phyloP scores from a whole-genome alignment of 176 grass and related monocot genomes.

The Microstegium vimineum region DNA sequence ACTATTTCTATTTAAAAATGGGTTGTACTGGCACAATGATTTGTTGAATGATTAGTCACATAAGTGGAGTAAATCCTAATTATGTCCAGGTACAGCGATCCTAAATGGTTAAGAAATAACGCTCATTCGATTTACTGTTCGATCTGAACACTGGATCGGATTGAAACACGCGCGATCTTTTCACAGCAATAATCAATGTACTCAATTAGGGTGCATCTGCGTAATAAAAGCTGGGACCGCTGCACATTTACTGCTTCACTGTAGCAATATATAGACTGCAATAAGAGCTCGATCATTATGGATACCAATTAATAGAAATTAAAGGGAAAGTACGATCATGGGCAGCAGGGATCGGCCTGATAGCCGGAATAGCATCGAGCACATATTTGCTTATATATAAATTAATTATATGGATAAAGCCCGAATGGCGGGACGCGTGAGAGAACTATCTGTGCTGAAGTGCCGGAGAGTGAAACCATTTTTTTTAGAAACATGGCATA shows the following conservation, averaged over 20 bases:
- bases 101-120: not conserved
- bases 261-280: not conserved
- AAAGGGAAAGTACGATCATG: slow-evolving; percentile 25
- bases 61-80: not conserved
- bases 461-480: no score
- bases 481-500: no score
- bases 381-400: no score
- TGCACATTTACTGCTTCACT: slow-evolving; percentile 9
- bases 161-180: slow-evolving; percentile 26
- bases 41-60: not conserved
- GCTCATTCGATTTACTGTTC: not conserved
- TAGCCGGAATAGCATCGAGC: not conserved
- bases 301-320: slow-evolving; percentile 9
- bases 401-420: no score
- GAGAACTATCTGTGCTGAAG: no score
- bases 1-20: not conserved
- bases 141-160: not conserved
- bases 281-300: slow-evolving; percentile 4
- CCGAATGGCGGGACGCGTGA: no score
- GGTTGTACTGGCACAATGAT: not conserved
- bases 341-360: not conserved
- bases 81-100: not conserved
- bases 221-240: slow-evolving; percentile 17
- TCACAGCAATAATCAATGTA: not conserved
- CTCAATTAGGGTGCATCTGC: not conserved